Base-by-base conservation (phyloP, 2,329 filamentous ascomycete genomes). In the Hymenoscyphus linearis region DNA sequence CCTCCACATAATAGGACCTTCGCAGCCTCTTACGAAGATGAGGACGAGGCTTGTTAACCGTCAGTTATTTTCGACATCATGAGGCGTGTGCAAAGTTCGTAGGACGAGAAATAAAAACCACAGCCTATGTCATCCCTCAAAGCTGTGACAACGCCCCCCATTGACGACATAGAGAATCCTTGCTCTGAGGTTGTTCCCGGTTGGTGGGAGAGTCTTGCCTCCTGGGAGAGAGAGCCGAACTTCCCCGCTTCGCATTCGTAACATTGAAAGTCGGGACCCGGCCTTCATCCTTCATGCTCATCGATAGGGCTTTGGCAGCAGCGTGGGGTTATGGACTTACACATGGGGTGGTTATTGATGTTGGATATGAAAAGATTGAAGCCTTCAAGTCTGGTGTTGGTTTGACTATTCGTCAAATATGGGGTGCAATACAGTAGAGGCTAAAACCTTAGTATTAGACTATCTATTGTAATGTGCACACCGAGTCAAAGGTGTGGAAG, bases 21-120 rank as follows among this genome's bases (percentile, higher is more conserved):
- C 37, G 83, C 76, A 1, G 86, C 82, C 58, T 77, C 74, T 57
- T 79, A 70, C 76, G 80, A 71, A 22, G 16, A 14, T 16, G 37
- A 12, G 16, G 6, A 18, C 6, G 27, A n/a, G 25, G 12, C 9
- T 37, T 25, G 58, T 22, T 47, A 35, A 22, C 58, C 54, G 13
- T 62, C 47, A 12, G 53, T 62, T 57, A 66, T 64, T 52, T 60
- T 65, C 2, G 60, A 53, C n/a, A 58, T 77, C 74, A 86, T 79
- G 59, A 79, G 77, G 37, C 84, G 81, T 65, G 88, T 91, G 65
- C 81, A 85, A 62, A 93, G 77, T 74, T 96, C 90, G 71, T 97
- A 98, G 1, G 89, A 88, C 89, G 90, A 96, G 74, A 98, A 98
- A 72, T 97, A 98, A 74, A 97, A 97, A 0, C 93, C 93, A 76